Evolutionary conservation across 2,329 filamentous ascomycete genomes (phyloP).

Genomic region (Xylaria sp.): DNA sequence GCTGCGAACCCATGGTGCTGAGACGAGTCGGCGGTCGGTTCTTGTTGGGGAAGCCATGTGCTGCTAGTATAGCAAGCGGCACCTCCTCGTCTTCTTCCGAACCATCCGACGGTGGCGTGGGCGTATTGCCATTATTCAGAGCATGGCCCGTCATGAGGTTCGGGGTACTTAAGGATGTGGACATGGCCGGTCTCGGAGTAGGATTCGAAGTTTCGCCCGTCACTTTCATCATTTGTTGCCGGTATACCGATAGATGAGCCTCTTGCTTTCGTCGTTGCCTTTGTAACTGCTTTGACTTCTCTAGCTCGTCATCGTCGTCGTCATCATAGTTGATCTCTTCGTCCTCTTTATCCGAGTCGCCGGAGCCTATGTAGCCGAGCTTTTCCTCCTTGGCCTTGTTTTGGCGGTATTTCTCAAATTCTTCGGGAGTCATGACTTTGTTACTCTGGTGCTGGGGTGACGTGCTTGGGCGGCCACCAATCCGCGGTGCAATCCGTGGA

Average conservation of each 20-base stretch:
- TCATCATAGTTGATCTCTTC: slow-evolving; percentile 61
- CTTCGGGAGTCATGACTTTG: slow-evolving; percentile 89
- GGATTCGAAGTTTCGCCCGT: slow-evolving; percentile 74
- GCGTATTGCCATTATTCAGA: slow-evolving; percentile 50
- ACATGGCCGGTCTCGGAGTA: slow-evolving; percentile 63
- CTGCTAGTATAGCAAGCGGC: slow-evolving; percentile 84
- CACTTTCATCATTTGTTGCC: slow-evolving; percentile 97
- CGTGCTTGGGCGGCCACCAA: slow-evolving; percentile 47
- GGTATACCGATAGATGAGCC: slow-evolving; percentile 87
- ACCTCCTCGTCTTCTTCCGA: slow-evolving; percentile 89
- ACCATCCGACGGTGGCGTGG: slow-evolving; percentile 55
- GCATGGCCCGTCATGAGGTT: slow-evolving; percentile 57
- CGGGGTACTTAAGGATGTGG: slow-evolving; percentile 70
- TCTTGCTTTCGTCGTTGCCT: slow-evolving; percentile 88
- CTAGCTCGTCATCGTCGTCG: slow-evolving; percentile 78
- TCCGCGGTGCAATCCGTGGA: slow-evolving; percentile 51
- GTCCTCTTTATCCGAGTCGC: slow-evolving; percentile 56
- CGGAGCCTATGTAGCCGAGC: slow-evolving; percentile 51
- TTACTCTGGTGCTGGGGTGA: slow-evolving; percentile 64
- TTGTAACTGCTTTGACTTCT: slow-evolving; percentile 76
- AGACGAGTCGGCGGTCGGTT: slow-evolving; percentile 77
- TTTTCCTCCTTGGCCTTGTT: slow-evolving; percentile 74
- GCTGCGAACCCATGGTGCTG: slow-evolving; percentile 72
- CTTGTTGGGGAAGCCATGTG: slow-evolving; percentile 86
- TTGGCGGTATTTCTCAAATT: slow-evolving; percentile 83